Conservation (phyloP, 2,329 filamentous ascomycete species). For the Knufia fluminis region DNA sequence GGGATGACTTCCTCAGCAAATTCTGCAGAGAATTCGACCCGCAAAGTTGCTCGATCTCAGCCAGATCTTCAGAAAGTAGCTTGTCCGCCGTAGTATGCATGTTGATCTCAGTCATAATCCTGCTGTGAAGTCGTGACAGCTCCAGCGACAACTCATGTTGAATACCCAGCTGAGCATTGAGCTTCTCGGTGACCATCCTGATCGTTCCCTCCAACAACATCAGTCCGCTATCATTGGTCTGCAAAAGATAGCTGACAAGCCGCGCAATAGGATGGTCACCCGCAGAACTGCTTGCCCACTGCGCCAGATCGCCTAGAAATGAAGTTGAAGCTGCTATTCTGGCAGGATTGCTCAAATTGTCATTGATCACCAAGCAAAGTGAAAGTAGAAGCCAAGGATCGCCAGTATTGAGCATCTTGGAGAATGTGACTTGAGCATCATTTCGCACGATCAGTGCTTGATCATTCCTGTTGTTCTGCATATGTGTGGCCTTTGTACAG, state of each 20-base stretch:
- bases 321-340: background rate
- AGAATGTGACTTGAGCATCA: background rate
- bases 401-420: background rate
- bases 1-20: background rate
- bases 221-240: conserved; percentile 2
- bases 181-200: background rate
- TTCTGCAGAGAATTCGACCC: conserved; percentile 2
- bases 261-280: background rate
- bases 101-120: conserved; percentile 1
- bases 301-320: background rate
- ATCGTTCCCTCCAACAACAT: conserved; percentile 3
- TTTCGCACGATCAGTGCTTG: background rate
- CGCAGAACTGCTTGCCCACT: background rate
- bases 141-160: conserved; percentile 3
- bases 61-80: conserved; percentile 4
- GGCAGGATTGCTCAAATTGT: background rate
- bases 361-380: conserved; percentile 4
- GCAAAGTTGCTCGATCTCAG: background rate
- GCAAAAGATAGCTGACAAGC: background rate
- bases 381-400: conserved; percentile 6
- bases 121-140: background rate
- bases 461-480: background rate
- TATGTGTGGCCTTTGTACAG: conserved; percentile 2
- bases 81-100: conserved; percentile 4
- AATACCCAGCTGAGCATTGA: background rate